A percentile compares a stretch with the other conserved stretches of the same genome.
These are phyloP conservation scores for Metarhizium brunneum DNA, from an alignment of 2,329 filamentous ascomycete species.

Conservation along the genomic window DNA sequence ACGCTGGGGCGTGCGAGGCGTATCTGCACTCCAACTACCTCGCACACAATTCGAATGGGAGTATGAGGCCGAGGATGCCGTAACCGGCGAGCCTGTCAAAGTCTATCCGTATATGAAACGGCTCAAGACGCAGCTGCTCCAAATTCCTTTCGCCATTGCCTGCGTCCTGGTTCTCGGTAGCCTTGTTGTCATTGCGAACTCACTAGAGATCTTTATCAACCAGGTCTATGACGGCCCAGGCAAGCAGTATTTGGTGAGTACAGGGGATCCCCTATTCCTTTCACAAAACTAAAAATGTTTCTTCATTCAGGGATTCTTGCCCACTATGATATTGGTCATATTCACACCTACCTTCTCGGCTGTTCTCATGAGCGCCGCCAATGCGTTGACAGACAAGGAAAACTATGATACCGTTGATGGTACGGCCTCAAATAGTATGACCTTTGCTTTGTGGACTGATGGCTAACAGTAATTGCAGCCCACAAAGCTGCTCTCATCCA, in stretches of 20 bases:
- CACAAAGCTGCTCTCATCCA: constrained; percentile 78
- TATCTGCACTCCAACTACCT: constrained; percentile 71
- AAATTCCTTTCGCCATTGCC: constrained; percentile 74
- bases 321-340: constrained; percentile 77
- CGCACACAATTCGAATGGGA: constrained; percentile 74
- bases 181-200: constrained; percentile 79
- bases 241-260: constrained; percentile 67
- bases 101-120: constrained; percentile 71
- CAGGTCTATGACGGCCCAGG: constrained; percentile 87
- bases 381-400: constrained; percentile 69
- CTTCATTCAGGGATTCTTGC: constrained; percentile 63
- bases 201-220: constrained; percentile 89
- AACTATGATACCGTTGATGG: constrained; percentile 84
- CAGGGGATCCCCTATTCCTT: background rate
- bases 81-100: constrained; percentile 71
- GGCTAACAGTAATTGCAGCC: constrained; percentile 30
- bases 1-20: constrained; percentile 80
- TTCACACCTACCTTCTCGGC: constrained; percentile 70
- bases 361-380: constrained; percentile 67
- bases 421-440: constrained; percentile 16
- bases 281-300: constrained; percentile 7
- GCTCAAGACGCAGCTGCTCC: constrained; percentile 65
- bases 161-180: constrained; percentile 66
- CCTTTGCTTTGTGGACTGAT: background rate
- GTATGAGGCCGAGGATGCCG: constrained; percentile 63